A percentile compares a stretch with the other conserved stretches of the same genome.
Evolutionary conservation across 176 grass and related monocot species (phyloP).

Genomic region (Phyllostachys edulis): DNA sequence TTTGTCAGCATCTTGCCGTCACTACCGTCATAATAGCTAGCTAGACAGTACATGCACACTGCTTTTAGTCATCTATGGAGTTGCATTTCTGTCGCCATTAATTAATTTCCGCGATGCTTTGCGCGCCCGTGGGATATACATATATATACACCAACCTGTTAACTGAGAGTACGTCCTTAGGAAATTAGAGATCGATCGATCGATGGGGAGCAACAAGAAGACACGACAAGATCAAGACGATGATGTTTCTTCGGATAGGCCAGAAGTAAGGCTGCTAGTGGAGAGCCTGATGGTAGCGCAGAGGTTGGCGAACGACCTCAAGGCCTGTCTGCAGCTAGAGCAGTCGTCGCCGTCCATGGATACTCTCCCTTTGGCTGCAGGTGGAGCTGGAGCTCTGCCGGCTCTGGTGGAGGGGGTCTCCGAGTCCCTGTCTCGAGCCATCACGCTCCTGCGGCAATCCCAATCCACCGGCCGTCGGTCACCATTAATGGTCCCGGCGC

Average conservation of each 20-base stretch:
- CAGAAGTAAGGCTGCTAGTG: neutral
- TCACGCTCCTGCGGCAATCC: neutral
- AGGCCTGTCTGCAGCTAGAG: neutral
- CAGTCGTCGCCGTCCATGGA: neutral
- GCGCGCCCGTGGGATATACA: no score
- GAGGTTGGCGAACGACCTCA: neutral
- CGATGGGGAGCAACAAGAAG: neutral
- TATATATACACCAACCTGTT: neutral
- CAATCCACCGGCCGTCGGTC: neutral
- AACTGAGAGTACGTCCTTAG: neutral
- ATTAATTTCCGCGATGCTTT: no score
- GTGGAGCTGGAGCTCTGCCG: no score
- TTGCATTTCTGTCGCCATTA: neutral
- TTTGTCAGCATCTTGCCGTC: neutral
- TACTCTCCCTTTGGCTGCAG: neutral
- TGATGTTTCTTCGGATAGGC: no score
- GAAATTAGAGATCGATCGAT: neutral
- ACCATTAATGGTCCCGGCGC: neutral
- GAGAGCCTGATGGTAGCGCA: neutral
- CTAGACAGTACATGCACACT: no score
- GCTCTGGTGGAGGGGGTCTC: neutral
- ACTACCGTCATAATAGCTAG: neutral
- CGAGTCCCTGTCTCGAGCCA: neutral
- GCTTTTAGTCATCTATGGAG: neutral
- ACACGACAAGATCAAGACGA: neutral